Base-by-base conservation (phyloP, 2,329 filamentous ascomycete genomes). In the Stachybotrys chartarum region DNA sequence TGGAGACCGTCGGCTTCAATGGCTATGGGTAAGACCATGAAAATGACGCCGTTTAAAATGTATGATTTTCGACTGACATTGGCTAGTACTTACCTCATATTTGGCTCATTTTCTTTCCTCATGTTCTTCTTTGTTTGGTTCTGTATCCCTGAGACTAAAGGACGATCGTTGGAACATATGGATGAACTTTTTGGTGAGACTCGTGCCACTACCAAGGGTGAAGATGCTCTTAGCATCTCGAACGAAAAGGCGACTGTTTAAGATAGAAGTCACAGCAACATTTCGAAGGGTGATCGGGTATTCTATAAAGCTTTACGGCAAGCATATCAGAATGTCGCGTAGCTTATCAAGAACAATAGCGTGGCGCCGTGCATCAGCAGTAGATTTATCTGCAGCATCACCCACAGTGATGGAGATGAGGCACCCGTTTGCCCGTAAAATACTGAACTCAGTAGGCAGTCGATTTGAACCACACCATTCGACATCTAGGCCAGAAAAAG, bases 321-420 rank as follows among this genome's bases (percentile, higher is more conserved):
- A 44, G 50, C 69, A 71, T 5, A 62, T 60, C 11, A 72, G 60
- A 16, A 71, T 60, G 45, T 65, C 60, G 59, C 61, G 65, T 30
- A 72, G 51, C 62, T 69, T 72, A 3, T 58, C 59, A 17, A 71
- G 54, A 7, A 72, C 70, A 17, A 60, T 50, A 31, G 60, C 60
- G 60, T 72, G 70, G 31, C 61, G 59, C 45, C 16, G 8, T 5
- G 66, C 68, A 17, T 70, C 64, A 47, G 59, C 59, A 7, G 85
- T 86, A 1, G 75, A 76, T 78, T 88, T 88, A 56, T 83, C 79
- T 3, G 66, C 70, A 11, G 84, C 80, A 61, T 81, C 73, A 0
- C 82, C 86, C 5, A 87, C 79, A 58, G 83, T 88, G 49, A 90
- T 75, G 46, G 82, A 81, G 17, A 81, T 79, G 66, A 78, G 83